Evolutionary conservation across 2,329 filamentous ascomycete genomes (phyloP).

Genomic region (Graphilbum ipis-grandicollis): DNA sequence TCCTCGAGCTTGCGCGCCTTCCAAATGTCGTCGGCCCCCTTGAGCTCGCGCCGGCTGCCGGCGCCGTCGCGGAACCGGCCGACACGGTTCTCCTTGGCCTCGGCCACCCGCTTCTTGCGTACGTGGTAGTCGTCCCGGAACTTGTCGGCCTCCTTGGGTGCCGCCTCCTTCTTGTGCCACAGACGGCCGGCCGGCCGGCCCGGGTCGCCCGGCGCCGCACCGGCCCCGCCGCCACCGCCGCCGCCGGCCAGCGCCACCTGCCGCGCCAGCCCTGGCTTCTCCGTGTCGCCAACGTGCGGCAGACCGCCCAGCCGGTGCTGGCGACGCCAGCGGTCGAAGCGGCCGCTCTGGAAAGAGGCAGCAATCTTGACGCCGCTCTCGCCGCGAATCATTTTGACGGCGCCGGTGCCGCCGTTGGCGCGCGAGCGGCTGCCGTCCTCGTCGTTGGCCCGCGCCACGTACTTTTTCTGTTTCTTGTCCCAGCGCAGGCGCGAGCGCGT

Average conservation of each 20-base stretch:
- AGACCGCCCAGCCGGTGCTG: constrained; percentile 64
- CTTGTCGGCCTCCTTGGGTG: constrained; percentile 87
- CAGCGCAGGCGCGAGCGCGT: constrained; percentile 68
- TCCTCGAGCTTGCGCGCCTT: constrained; percentile 67
- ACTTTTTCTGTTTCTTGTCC: constrained; percentile 95
- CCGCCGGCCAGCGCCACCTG: constrained; percentile 8
- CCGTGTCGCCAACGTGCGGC: constrained; percentile 69
- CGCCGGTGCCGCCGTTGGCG: constrained; percentile 27
- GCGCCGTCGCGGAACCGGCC: constrained; percentile 56
- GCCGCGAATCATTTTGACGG: constrained; percentile 56
- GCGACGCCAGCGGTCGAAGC: constrained; percentile 85
- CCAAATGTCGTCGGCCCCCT: constrained; percentile 66
- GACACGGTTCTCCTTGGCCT: constrained; percentile 70
- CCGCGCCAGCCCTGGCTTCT: constrained; percentile 28
- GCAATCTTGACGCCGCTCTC: constrained; percentile 95
- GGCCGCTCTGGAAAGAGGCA: constrained; percentile 78
- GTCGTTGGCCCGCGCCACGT: constrained; percentile 81
- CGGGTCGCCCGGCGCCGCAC: constrained; percentile 11
- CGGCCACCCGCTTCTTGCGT: constrained; percentile 76
- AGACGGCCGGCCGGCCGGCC: constrained; percentile 34
- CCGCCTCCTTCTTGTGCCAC: constrained; percentile 74
- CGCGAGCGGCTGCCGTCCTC: constrained; percentile 61
- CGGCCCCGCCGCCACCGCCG: constrained; percentile 10
- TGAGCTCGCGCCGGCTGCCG: constrained; percentile 63
- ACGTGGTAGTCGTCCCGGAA: constrained; percentile 79